Evolutionary conservation across 2,329 filamentous ascomycete genomes (phyloP), one percentile per base, ranked within the genome.

Genomic region (Epichloe typhina): DNA sequence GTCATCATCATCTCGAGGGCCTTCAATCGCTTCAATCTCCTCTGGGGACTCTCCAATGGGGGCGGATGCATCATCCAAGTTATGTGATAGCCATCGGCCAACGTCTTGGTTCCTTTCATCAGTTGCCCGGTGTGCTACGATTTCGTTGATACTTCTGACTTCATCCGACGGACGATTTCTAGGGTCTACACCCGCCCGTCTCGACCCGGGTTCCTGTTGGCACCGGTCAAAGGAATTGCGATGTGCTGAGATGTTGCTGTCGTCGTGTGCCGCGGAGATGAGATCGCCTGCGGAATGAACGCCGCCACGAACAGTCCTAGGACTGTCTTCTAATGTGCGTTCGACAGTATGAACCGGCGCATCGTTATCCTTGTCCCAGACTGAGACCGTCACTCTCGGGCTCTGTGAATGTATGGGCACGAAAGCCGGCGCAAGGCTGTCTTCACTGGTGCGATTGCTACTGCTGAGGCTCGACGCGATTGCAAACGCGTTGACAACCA

Each of bases 361-460:
- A 37, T 59, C 60, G 41, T 63, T 67, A 50, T 69, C 74, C 53
- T 67, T 69, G 44, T 71, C 75, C 73, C 74, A 80, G 54, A 76
- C 65, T 1, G 77, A 80, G 46, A 80, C 74, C 5, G 72, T 78
- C 19, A 81, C 74, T 31, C 71, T 70, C 6, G 77, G 77, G 58
- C 77, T 80, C 53, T 69, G 71, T 19, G 65, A 61, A 35, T 67
- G 62, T 71, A 75, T 76, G 49, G 64, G 58, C 47, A 66, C 58
- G 8, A 66, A 58, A 43, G 63, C 62, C 2, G 69, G 65, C 4
- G 64, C 68, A 37, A 70, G 57, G 41, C 68, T 69, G 59, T 76
- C 75, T 58, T 77, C 74, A 53, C 73, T 76, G 4, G 76, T 75
- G 49, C 65, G 68, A 46, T 69, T 70, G 55, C 70, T 76, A 52